Evolutionary conservation across 2,329 filamentous ascomycete genomes (phyloP).

Genomic region (Pseudogymnoascus sp.): DNA sequence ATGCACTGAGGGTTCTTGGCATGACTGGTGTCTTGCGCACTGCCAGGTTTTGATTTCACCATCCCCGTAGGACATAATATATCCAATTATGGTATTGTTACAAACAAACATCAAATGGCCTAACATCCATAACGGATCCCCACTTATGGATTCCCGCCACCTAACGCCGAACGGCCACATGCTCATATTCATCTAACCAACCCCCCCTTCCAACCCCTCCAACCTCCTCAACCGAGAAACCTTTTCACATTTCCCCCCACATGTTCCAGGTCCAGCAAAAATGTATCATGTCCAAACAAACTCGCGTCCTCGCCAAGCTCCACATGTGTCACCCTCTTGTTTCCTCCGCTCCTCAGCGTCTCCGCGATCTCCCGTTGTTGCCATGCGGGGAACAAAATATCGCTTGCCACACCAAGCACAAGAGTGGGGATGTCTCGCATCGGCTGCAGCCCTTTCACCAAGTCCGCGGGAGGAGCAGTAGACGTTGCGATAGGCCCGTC

Average conservation of each 20-base stretch:
- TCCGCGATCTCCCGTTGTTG: constrained; percentile 92
- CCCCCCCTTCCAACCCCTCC: background rate
- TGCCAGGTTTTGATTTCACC: background rate
- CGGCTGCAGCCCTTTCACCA: constrained; percentile 64
- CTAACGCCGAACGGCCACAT: constrained; percentile 1
- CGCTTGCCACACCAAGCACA: constrained; percentile 88
- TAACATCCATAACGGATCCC: background rate
- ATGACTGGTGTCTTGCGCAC: background rate
- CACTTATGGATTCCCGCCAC: background rate
- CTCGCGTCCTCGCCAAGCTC: constrained; percentile 92
- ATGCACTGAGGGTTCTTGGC: constrained; percentile 1
- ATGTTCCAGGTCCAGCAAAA: constrained; percentile 83
- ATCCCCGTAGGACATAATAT: background rate
- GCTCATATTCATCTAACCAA: background rate
- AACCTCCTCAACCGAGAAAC: constrained; percentile 50
- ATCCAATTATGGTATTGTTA: constrained; percentile 1
- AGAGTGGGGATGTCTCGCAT: constrained; percentile 72
- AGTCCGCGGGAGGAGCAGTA: constrained; percentile 61
- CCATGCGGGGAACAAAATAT: constrained; percentile 96
- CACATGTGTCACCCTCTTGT: constrained; percentile 72
- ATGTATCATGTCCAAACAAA: constrained; percentile 93
- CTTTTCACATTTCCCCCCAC: constrained; percentile 75
- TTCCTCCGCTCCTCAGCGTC: constrained; percentile 68
- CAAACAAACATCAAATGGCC: background rate
- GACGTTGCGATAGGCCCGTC: constrained; percentile 28